phyloP scores from a whole-genome alignment of 2,329 filamentous ascomycete species.

The Intubia oerlemansii region DNA sequence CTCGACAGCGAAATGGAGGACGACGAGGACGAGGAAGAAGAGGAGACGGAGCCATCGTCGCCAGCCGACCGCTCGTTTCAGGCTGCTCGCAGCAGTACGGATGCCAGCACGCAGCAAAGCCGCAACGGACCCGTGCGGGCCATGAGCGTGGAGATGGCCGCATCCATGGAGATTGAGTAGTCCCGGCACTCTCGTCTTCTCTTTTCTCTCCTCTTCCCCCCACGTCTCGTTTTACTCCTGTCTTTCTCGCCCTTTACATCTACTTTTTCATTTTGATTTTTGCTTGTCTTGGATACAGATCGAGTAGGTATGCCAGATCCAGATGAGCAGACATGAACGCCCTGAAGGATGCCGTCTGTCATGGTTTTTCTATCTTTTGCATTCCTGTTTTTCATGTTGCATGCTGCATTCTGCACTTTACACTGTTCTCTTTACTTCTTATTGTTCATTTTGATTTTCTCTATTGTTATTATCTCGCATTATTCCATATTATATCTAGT shows the following conservation, averaged over 20 bases:
- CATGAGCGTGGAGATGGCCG: constrained; percentile 43
- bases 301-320: too few species aligned
- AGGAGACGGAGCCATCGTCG: constrained; percentile 17
- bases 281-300: too few species aligned
- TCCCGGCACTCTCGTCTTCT: neutral
- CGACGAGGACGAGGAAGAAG: constrained; percentile 15
- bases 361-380: neutral
- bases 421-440: neutral
- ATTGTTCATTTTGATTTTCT: neutral
- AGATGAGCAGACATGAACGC: too few species aligned
- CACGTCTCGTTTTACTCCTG: too few species aligned
- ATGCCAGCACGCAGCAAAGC: constrained; percentile 9
- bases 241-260: too few species aligned
- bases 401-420: too few species aligned
- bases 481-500: too few species aligned
- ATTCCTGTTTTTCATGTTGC: neutral
- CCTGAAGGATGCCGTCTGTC: too few species aligned
- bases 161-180: constrained; percentile 37
- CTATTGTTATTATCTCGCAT: too few species aligned
- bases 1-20: constrained; percentile 14
- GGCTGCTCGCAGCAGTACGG: constrained; percentile 11
- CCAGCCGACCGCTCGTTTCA: too few species aligned
- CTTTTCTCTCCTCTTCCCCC: too few species aligned
- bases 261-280: too few species aligned
- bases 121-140: constrained; percentile 22